Evolutionary conservation across 768 basidiomycete genomes (phyloP), one percentile per base, ranked within the genome.

Genomic region (Termitomyces sp.): DNA sequence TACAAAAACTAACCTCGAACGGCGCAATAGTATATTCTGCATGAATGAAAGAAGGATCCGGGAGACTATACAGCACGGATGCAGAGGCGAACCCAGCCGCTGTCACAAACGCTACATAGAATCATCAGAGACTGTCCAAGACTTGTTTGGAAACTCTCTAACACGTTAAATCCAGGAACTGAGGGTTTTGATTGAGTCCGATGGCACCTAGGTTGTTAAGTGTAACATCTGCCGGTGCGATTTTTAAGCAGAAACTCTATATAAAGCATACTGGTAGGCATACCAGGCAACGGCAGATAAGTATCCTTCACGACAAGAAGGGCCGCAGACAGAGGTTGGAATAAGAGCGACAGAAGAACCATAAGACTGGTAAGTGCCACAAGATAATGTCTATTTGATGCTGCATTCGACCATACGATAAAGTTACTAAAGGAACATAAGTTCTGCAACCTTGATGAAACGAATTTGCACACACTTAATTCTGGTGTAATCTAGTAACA

Each of bases 1-100:
- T 52, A 10, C 22, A 29, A 26, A 41, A 18, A 64, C 70, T 55
- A 50, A 82, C 80, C 60, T 78, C 63, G 50, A 84, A 79, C 5
- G 71, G 70, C 1, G 74, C 75, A 26, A 83, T 71, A 0, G 80
- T 78, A 60, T 79, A 84, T 3, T 68, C 70, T 9, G 66, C 68
- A 46, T 69, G 62, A n/a, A 79, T 66, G 62, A 84, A 85, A 3
- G 77, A 69, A 6, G 81, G 79, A 29, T 74, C 66, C 0, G 67
- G 68, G 4, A 84, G 67, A 54, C 74, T 64, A 61, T 82, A 84
- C 24, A 80, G 63, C 10, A 79, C 75, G 1, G 73, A 72, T 6
- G 82, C 77, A 10, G 79, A 76, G 13, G 83, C 79, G 59, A 76
- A 84, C 13, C 82, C 82, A 8, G 83, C 78, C 8, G 81, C 82